phyloP scores from a whole-genome alignment of 768 basidiomycete species.

The Russula olivacea region DNA sequence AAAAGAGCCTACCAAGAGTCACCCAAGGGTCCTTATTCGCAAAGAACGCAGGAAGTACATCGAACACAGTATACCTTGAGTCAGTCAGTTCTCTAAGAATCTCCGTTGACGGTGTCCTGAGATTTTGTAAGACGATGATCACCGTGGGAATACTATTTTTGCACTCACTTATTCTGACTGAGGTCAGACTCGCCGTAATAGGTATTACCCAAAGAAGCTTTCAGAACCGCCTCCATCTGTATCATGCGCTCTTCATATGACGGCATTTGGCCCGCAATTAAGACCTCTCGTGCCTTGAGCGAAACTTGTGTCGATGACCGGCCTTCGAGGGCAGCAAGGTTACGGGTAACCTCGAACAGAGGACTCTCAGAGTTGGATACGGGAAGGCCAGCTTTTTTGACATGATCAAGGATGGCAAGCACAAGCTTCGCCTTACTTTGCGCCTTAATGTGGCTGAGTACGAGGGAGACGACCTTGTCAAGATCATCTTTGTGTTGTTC shows the following conservation, averaged over 20 bases:
- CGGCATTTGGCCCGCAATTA: slow-evolving; percentile 94
- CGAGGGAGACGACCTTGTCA: slow-evolving; percentile 78
- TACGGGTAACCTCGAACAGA: slow-evolving; percentile 71
- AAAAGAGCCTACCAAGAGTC: slow-evolving; percentile 54
- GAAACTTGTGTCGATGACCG: slow-evolving; percentile 90
- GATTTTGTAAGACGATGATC: background rate
- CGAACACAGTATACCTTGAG: slow-evolving; percentile 94
- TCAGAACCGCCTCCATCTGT: slow-evolving; percentile 94
- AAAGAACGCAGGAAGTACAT: slow-evolving; percentile 96
- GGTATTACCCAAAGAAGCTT: slow-evolving; percentile 77
- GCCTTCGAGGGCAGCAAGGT: slow-evolving; percentile 81
- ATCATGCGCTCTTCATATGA: slow-evolving; percentile 90
- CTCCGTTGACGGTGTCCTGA: slow-evolving; percentile 76
- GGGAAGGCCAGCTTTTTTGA: slow-evolving; percentile 74
- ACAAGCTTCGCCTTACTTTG: slow-evolving; percentile 88
- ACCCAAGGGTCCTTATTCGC: slow-evolving; percentile 79
- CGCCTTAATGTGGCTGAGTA: slow-evolving; percentile 94
- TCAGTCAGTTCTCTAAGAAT: slow-evolving; percentile 90
- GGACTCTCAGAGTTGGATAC: slow-evolving; percentile 69
- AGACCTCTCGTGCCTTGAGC: slow-evolving; percentile 93
- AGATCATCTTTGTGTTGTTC: slow-evolving; percentile 91
- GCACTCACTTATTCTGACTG: slow-evolving; percentile 46
- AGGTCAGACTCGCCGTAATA: slow-evolving; percentile 82
- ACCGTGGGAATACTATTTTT: background rate
- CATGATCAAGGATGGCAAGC: slow-evolving; percentile 78